Conservation (phyloP, 2,329 filamentous ascomycete genomes). For the Arthroderma sp. region DNA sequence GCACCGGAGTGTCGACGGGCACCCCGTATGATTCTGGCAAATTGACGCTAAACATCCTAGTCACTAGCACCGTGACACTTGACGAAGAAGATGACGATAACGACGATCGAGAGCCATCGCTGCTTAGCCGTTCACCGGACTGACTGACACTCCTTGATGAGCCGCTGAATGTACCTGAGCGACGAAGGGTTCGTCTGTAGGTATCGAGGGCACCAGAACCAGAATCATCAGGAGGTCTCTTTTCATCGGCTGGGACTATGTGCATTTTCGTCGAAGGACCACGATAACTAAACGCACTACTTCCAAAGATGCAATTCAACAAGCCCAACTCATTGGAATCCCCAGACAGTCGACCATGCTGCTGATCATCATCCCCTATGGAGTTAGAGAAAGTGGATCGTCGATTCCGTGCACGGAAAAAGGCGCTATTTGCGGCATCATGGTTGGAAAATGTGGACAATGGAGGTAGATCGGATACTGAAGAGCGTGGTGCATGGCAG, state of each 20-base stretch:
- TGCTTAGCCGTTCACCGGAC: conserved; percentile 20
- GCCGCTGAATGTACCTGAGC: conserved; percentile 26
- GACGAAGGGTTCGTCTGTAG: conserved; percentile 22
- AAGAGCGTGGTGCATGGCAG: conserved; percentile 23
- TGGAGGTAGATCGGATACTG: conserved; percentile 19
- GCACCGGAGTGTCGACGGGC: conserved; percentile 25
- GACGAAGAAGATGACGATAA: conserved; percentile 21
- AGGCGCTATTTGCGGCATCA: conserved; percentile 27
- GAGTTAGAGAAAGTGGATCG: conserved; percentile 35
- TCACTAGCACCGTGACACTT: conserved; percentile 45
- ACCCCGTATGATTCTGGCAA: conserved; percentile 36
- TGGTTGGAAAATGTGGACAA: conserved; percentile 11
- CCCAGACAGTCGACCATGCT: conserved; percentile 27
- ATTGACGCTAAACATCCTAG: conserved; percentile 47
- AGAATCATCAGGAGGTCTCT: conserved; percentile 19
- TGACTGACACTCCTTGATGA: conserved; percentile 14
- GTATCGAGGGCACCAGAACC: conserved; percentile 15
- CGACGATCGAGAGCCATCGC: conserved; percentile 10
- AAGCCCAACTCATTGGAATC: conserved; percentile 42
- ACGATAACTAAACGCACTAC: conserved; percentile 44
- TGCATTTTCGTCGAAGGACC: conserved; percentile 52
- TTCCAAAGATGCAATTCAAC: conserved; percentile 51
- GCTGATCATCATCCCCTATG: conserved; percentile 23
- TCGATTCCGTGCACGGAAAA: conserved; percentile 32
- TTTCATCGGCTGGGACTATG: conserved; percentile 38